Conservation (phyloP, 257 asterid genomes). For the Solanum paucissectum region DNA sequence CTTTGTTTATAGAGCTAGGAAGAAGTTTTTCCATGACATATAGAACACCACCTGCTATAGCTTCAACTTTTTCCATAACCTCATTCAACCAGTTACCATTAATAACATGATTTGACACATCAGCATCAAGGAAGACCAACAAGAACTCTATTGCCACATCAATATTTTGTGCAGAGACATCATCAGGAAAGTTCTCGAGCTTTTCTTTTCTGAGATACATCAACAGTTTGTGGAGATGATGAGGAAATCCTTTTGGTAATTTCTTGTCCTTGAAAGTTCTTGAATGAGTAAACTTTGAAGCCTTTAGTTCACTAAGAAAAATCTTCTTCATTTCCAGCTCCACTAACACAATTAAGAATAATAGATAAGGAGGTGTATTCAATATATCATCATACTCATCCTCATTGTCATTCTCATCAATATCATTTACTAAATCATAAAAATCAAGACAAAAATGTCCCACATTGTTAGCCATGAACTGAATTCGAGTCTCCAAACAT, state of each 20-base stretch:
- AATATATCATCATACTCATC: not conserved
- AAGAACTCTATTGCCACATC: not conserved
- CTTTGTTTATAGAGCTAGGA: too few species aligned
- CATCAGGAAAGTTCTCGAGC: not conserved
- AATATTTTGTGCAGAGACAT: not conserved
- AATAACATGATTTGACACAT: not conserved
- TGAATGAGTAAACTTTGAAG: too few species aligned
- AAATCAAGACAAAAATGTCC: not conserved
- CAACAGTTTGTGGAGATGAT: too few species aligned
- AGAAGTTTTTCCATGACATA: too few species aligned
- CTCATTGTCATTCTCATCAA: fast-evolving
- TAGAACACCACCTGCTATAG: too few species aligned
- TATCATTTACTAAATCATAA: fast-evolving
- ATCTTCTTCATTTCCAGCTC: not conserved
- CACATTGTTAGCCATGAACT: not conserved
- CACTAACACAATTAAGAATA: not conserved
- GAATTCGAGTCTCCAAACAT: not conserved
- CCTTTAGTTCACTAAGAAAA: too few species aligned
- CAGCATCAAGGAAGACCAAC: too few species aligned
- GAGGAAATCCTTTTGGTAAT: too few species aligned
- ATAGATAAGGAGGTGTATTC: not conserved
- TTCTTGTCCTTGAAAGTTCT: too few species aligned
- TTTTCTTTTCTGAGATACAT: too few species aligned
- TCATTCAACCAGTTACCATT: not conserved
- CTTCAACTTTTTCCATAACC: too few species aligned